These are phyloP conservation scores for Leptographium procerum DNA, from an alignment of 2,329 filamentous ascomycete genomes.

Conservation along the genomic window DNA sequence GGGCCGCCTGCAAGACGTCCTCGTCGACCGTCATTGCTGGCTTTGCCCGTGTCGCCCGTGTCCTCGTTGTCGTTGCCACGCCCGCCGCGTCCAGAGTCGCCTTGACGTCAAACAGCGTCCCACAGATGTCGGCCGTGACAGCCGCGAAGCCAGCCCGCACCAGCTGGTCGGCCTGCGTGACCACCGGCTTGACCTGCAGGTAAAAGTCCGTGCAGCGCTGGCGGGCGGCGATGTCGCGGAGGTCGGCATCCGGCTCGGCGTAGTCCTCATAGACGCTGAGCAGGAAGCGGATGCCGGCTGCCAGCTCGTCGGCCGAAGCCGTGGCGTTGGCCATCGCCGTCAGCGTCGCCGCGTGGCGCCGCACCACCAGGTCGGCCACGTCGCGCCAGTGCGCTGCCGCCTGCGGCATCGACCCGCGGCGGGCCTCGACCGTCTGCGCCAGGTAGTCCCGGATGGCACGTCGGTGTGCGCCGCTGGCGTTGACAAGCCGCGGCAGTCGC, in stretches of 20 bases:
- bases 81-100: neutral
- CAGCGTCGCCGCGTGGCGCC: neutral
- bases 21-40: neutral
- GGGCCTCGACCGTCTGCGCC: neutral
- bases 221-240: neutral
- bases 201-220: slow-evolving; percentile 4
- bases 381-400: slow-evolving; percentile 2
- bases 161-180: slow-evolving; percentile 2
- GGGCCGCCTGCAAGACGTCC: neutral
- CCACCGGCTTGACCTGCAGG: neutral
- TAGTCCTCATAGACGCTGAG: slow-evolving; percentile 4
- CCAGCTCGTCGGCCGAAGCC: neutral
- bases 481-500: neutral
- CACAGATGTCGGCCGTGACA: neutral
- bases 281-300: neutral
- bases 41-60: no score
- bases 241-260: neutral
- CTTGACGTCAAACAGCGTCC: neutral
- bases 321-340: neutral
- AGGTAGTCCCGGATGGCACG: neutral
- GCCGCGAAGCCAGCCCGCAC: slow-evolving; percentile 3
- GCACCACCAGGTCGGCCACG: slow-evolving; percentile 2
- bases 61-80: no score
- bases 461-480: neutral
- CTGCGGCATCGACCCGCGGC: neutral